Percentiles rank a stretch among this genome's conserved stretches.
These are phyloP conservation scores for Jimgerdemannia flammicorona DNA, from an alignment of 192 early-diverging fungal species.

Conservation along the genomic window DNA sequence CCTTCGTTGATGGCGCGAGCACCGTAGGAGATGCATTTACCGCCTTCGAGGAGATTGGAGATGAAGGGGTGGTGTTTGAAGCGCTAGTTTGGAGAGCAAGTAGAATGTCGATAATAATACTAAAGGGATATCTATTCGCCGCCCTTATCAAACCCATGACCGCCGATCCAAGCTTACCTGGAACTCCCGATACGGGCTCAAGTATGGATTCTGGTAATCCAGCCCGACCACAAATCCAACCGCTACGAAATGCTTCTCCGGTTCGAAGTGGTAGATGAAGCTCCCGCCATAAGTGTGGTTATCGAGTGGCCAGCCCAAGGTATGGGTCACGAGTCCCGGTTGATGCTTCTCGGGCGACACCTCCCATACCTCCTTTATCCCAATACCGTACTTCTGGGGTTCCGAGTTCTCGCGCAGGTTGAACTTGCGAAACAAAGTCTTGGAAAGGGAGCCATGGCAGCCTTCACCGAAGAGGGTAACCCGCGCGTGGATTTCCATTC, in stretches of 20 bases:
- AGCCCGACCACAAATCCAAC: constrained; percentile 89
- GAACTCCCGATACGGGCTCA: constrained; percentile 97
- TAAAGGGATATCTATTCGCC: no score
- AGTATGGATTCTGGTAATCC: constrained; percentile 93
- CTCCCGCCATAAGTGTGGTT: constrained; percentile 90
- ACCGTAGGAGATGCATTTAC: constrained; percentile 88
- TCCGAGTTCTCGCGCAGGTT: constrained; percentile 81
- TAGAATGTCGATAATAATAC: background rate
- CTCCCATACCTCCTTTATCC: constrained; percentile 99
- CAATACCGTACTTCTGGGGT: constrained; percentile 93
- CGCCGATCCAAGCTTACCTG: constrained; percentile 21
- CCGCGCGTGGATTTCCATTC: constrained; percentile 93
- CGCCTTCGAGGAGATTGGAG: constrained; percentile 79
- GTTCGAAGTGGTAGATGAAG: constrained; percentile 94
- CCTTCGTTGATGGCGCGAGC: constrained; percentile 97
- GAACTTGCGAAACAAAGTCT: constrained; percentile 84
- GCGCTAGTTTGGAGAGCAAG: constrained; percentile 43
- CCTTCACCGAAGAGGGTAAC: constrained; percentile 97
- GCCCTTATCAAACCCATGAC: no score
- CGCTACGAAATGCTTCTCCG: constrained; percentile 71
- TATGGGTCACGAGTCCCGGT: constrained; percentile 80
- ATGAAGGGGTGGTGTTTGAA: constrained; percentile 94
- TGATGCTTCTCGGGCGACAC: constrained; percentile 79
- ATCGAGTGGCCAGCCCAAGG: constrained; percentile 90
- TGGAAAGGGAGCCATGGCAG: constrained; percentile 95